These are phyloP conservation scores for Plantago lanceolata DNA, from an alignment of 305 asterid species.

Conservation along the genomic window DNA sequence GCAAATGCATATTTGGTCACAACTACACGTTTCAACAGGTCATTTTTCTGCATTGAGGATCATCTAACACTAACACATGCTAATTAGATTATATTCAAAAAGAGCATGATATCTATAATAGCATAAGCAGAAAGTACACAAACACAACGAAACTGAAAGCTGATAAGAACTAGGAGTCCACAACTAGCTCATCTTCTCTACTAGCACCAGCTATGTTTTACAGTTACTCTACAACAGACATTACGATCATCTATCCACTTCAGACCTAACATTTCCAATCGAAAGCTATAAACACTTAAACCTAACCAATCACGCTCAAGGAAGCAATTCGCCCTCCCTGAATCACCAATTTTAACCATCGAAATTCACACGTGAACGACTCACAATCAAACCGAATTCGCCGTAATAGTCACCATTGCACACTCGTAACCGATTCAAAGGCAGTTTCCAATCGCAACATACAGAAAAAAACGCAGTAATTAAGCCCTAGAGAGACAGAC, in stretches of 20 bases:
- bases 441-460: not conserved
- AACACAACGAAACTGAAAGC: no score
- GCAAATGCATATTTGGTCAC: not conserved
- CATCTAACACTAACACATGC: no score
- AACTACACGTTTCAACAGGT: not conserved
- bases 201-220: no score
- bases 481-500: slow-evolving; percentile 33
- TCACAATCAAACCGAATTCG: not conserved
- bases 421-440: not conserved
- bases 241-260: no score
- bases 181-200: no score
- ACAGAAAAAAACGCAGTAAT: not conserved
- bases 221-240: no score
- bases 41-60: not conserved
- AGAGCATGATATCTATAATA: not conserved
- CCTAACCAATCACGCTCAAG: not conserved
- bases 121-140: no score
- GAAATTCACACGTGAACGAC: no score
- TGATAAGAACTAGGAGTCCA: no score
- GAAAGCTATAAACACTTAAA: not conserved
- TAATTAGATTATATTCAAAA: not conserved
- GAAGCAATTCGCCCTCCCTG: not conserved
- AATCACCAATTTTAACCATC: not conserved
- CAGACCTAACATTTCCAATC: not conserved
- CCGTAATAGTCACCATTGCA: not conserved